These are phyloP conservation scores for Trametes elegans DNA, from an alignment of 768 basidiomycete species.

Conservation along the genomic window DNA sequence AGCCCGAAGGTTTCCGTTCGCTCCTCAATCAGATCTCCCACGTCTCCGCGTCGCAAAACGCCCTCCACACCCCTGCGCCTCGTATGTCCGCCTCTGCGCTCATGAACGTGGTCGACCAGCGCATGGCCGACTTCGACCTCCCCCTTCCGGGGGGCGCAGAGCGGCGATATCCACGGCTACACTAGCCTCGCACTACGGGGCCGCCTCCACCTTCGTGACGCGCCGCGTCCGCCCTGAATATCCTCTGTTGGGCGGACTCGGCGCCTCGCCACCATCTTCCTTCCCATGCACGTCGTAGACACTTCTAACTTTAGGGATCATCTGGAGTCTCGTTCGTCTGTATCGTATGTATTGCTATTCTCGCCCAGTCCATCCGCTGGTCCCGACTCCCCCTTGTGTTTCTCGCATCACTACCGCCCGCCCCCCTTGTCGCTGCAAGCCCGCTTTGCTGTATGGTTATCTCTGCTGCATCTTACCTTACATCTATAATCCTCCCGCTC, in stretches of 20 bases:
- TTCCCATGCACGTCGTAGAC: constrained; percentile 6
- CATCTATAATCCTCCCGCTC: background rate
- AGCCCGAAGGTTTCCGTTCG: constrained; percentile 51
- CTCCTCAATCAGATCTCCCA: constrained; percentile 48
- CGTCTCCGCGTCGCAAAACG: constrained; percentile 43
- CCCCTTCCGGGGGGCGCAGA: constrained; percentile 11
- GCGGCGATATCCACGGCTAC: constrained; percentile 21
- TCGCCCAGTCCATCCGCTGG: background rate
- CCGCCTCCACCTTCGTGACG: background rate
- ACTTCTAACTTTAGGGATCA: constrained; percentile 11
- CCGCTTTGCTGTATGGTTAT: constrained; percentile 14
- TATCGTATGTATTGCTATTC: constrained; percentile 20
- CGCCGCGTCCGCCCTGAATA: background rate
- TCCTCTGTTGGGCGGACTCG: background rate
- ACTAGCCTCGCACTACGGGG: too few species aligned
- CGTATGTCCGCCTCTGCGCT: constrained; percentile 11
- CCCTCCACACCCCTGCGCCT: constrained; percentile 7
- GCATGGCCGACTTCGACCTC: constrained; percentile 16
- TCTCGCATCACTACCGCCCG: background rate
- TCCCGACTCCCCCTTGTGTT: background rate
- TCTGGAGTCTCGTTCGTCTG: constrained; percentile 5
- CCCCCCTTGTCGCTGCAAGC: constrained; percentile 3
- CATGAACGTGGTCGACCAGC: constrained; percentile 4
- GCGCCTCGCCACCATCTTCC: background rate
- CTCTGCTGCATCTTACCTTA: constrained; percentile 10